Percentiles rank a stretch among this genome's conserved stretches.
Evolutionary conservation across 176 grass and related monocot genomes (phyloP).

Genomic region (sorghum (Sorghum bicolor)): Sorghum_bicolor_NCBIv3 NC_012874.2:70571501-70572000

Average conservation of each 20-base stretch:
- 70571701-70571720: too few relatives aligned
- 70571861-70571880: neutral
- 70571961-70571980: rapidly evolving
- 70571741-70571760: too few relatives aligned
- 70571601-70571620: too few relatives aligned
- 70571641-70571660: too few relatives aligned
- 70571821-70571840: rapidly evolving
- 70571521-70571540: too few relatives aligned
- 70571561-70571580: too few relatives aligned
- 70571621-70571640: too few relatives aligned
- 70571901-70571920: neutral
- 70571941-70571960: neutral
- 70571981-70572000: neutral
- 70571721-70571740: neutral
- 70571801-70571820: neutral
- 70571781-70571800: neutral
- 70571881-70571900: neutral
- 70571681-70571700: too few relatives aligned
- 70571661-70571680: too few relatives aligned
- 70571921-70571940: neutral
- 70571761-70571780: neutral
- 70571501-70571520: too few relatives aligned
- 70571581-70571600: too few relatives aligned
- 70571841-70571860: neutral
- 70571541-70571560: too few relatives aligned